Evolutionary conservation across 2,329 filamentous ascomycete species (phyloP), one percentile per base, ranked within the genome.

Genomic region (Paecilomyces niveus): DNA sequence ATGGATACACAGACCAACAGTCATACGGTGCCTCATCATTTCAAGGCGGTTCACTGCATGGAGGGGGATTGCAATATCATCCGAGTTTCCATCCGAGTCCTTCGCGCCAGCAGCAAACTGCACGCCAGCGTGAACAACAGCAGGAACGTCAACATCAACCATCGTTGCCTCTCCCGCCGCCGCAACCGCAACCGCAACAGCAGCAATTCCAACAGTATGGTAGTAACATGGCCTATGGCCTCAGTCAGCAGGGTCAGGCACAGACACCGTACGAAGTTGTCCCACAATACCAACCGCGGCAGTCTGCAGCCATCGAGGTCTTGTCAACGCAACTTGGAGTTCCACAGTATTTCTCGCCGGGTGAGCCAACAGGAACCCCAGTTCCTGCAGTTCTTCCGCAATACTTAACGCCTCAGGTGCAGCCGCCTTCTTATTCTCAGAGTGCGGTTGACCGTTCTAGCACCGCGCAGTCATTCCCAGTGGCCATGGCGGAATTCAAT

Each of bases 171-270:
- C 79, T 86, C 79, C 68, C 75, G 45, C 72, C 70, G 59, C 74
- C 75, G 62, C 74, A 77, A 58, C 74, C 75, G 62, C 74, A 77
- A 58, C 53, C 53, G 7, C 68, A 75, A 49, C 73, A 70, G 59
- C 75, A 76, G 62, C 74, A 77, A 60, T 81, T 81, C 67, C 68
- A 75, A 57, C 76, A 78, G 63, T 86, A 85, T 67, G 80, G 86
- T 57, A 78, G 84, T 57, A 84, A 84, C 63, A 85, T 93, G 78
- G 87, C 94, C 83, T 95, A 95, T 80, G 87, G 86, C 77, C 88
- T 92, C 68, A 79, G 82, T 70, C 86, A 87, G 71, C 79, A 85
- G 68, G 79, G 78, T 61, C 77, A 76, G 80, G 78, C 76, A 73
- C 84, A 78, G 80, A 88, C 76, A 61, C 75, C 81, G 66, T 96